Evolutionary conservation across 805 yeast species (phyloP).

Genomic region (Starmera pachycereana): DNA sequence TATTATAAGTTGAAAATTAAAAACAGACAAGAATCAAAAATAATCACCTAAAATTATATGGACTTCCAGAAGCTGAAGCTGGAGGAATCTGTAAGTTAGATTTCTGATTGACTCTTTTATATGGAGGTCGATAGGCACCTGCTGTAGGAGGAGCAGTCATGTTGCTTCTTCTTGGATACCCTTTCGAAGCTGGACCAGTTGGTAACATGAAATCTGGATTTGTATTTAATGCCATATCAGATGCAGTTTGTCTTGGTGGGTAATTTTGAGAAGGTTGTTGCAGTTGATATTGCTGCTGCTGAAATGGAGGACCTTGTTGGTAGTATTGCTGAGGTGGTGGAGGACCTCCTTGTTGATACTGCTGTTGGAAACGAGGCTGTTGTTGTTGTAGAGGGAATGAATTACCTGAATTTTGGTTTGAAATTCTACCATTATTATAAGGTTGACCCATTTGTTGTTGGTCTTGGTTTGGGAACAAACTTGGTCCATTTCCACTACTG

Average conservation of each 20-base stretch:
- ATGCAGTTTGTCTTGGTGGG: constrained; percentile 13
- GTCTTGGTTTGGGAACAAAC: constrained; percentile 14
- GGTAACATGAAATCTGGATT: constrained; percentile 36
- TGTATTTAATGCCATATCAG: constrained; percentile 33
- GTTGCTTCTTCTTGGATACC: constrained; percentile 2
- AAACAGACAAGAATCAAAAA: neutral
- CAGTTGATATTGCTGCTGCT: constrained; percentile 6
- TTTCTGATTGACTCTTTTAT: constrained; percentile 23
- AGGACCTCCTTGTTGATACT: neutral
- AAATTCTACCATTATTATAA: neutral
- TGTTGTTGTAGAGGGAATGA: neutral
- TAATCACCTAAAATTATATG: constrained; percentile 30
- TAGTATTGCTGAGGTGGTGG: neutral
- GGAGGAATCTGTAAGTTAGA: constrained; percentile 27
- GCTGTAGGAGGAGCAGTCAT: constrained; percentile 6
- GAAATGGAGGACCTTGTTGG: constrained; percentile 2
- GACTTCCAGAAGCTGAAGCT: constrained; percentile 31
- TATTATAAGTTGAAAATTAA: too few species aligned
- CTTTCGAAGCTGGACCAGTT: constrained; percentile 13
- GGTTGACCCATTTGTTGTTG: constrained; percentile 7
- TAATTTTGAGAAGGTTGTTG: constrained; percentile 14
- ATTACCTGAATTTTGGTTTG: too few species aligned
- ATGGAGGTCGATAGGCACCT: constrained; percentile 27
- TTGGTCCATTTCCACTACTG: constrained; percentile 21
- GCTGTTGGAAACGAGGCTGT: neutral